These are phyloP conservation scores for Calonectria naviculata DNA, from an alignment of 2,329 filamentous ascomycete genomes.

Conservation along the genomic window DNA sequence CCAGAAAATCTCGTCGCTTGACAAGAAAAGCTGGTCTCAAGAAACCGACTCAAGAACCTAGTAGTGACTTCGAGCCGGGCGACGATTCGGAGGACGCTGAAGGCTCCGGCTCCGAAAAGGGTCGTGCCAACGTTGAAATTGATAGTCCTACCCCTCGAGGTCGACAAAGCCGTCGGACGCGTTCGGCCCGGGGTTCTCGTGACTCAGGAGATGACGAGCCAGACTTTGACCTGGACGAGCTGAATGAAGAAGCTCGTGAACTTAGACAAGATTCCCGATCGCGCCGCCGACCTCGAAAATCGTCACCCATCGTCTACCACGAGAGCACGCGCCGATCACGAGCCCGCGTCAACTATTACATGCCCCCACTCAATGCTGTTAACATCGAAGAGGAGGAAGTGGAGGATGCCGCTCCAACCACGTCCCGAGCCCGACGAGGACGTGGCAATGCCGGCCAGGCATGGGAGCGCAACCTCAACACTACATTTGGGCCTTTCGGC, in stretches of 20 bases:
- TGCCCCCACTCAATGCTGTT: conserved; percentile 73
- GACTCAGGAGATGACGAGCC: conserved; percentile 69
- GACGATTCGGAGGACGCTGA: conserved; percentile 69
- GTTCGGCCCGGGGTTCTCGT: conserved; percentile 60
- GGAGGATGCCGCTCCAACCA: conserved; percentile 74
- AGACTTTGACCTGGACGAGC: conserved; percentile 71
- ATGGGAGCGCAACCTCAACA: conserved; percentile 87
- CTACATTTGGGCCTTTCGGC: conserved; percentile 92
- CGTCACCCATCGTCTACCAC: conserved; percentile 69
- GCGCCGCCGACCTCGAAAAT: conserved; percentile 62
- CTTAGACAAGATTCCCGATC: conserved; percentile 65
- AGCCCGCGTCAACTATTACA: conserved; percentile 83
- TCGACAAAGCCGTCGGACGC: conserved; percentile 52
- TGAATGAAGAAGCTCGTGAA: conserved; percentile 74
- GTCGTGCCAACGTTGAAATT: conserved; percentile 53
- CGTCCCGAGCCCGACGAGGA: conserved; percentile 74
- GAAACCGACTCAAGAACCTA: conserved; percentile 63
- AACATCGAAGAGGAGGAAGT: conserved; percentile 81
- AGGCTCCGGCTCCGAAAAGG: conserved; percentile 54
- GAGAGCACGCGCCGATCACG: conserved; percentile 64
- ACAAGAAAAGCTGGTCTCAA: conserved; percentile 58
- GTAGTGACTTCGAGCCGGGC: conserved; percentile 71
- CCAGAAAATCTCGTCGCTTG: conserved; percentile 54
- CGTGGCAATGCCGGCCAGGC: conserved; percentile 67
- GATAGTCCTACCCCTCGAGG: conserved; percentile 64